Base-by-base conservation (phyloP, 2,329 filamentous ascomycete genomes). In the Didymella exigua region DNA sequence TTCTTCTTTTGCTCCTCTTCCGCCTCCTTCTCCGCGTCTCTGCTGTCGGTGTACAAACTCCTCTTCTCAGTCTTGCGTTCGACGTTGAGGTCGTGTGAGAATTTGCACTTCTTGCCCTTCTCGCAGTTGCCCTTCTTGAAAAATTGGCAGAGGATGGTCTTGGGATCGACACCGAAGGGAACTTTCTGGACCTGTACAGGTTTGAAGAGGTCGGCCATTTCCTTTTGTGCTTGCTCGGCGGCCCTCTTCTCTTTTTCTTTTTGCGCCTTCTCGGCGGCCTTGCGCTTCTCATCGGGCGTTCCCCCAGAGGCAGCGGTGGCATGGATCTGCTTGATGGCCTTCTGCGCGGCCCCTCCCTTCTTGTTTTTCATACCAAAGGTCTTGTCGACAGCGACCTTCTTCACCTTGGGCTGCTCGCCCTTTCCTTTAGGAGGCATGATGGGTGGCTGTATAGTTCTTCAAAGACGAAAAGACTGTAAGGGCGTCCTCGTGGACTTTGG, bases 281-380 rank as follows among this genome's bases (percentile, higher is more conserved):
- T 96, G 68, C 83, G 84, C 82, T 97, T 98, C 76, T 95, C 89
- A 54, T 97, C 93, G 19, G 91, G 86, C n/a, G 84, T 89, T 58
- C 91, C 91, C 31, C 64, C 66, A 5, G 66, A 62, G 66, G 89
- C 87, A 52, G 84, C 83, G 64, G 89, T 86, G 47, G 87, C 84
- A 68, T 66, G 63, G 75, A 99, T 85, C 69, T 92, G 90, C 55
- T 90, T 88, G 73, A 99, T 98, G 66, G 93, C 86, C 78, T 88
- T 96, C 79, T 98, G 91, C 50, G 92, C 93, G 47, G 86, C 88
- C 53, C 86, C 89, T 66, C 95, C 95, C 83, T 97, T 99, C 82
- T 99, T 99, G 75, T 99, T 99, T 81, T 99, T 99, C 95, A 99
- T 98, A 69, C 95, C 95, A 83, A 99, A 99, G 43, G 95, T 96